These are phyloP conservation scores for Populus alba DNA, from an alignment of 345 rosid species.

Conservation along the genomic window DNA sequence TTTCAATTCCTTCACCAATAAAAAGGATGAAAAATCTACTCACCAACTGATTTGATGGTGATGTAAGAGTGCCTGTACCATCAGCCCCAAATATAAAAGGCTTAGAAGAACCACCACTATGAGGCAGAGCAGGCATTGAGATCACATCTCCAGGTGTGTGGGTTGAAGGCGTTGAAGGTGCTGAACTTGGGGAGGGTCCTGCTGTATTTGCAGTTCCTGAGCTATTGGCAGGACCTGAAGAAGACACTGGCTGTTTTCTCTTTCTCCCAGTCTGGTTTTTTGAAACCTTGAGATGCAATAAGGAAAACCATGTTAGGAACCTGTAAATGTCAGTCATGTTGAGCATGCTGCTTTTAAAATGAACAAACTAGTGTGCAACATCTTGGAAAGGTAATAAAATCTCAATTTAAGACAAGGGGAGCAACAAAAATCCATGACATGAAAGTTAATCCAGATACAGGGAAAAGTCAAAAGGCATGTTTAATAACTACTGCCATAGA, in stretches of 20 bases:
- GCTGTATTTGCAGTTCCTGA: conserved; percentile 97
- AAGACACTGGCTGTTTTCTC: conserved; percentile 94
- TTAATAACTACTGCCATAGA: not conserved
- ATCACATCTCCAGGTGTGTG: conserved; percentile 95
- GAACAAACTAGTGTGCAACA: not conserved
- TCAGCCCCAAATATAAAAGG: conserved; percentile 71
- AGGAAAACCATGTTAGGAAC: conserved; percentile 38
- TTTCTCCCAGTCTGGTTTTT: conserved; percentile 94
- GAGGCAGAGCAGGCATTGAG: conserved; percentile 86
- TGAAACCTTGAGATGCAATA: conserved; percentile 57
- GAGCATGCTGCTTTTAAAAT: not conserved
- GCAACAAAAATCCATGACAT: not conserved
- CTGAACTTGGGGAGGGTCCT: conserved; percentile 98
- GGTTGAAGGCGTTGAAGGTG: conserved; percentile 97
- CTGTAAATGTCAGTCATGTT: not conserved
- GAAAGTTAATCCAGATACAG: not conserved
- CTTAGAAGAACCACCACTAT: conserved; percentile 79
- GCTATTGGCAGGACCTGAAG: conserved; percentile 99
- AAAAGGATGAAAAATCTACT: conserved; percentile 31
- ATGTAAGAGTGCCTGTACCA: conserved; percentile 77
- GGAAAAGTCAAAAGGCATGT: not conserved
- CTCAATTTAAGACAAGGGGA: not conserved
- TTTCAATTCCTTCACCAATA: conserved; percentile 27
- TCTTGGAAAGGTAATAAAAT: not conserved
- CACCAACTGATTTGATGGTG: conserved; percentile 92